A percentile compares a stretch with the other conserved stretches of the same genome.
These are phyloP conservation scores for Solanum acaule DNA, from an alignment of 257 asterid species.

Conservation along the genomic window DNA sequence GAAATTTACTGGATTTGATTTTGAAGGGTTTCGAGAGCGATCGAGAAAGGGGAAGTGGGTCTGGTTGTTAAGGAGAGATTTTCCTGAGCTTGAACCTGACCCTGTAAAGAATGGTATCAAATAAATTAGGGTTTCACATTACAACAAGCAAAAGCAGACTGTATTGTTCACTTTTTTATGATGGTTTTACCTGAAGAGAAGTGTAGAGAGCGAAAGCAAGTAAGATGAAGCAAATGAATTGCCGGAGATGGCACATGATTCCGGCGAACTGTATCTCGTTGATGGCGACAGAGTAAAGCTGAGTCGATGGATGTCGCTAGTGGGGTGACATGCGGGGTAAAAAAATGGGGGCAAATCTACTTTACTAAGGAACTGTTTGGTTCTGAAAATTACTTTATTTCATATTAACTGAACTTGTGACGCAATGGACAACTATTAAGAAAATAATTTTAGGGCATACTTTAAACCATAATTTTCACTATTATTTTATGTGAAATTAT, in stretches of 20 bases:
- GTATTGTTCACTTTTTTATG: neutral
- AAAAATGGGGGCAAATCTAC: neutral
- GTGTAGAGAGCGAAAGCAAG: slow-evolving; percentile 21
- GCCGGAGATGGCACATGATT: neutral
- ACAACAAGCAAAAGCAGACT: neutral
- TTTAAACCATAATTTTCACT: no score
- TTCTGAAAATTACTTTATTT: neutral
- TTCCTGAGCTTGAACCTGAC: slow-evolving; percentile 14
- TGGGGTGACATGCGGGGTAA: neutral
- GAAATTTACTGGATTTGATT: slow-evolving; percentile 38
- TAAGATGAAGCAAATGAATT: slow-evolving; percentile 10
- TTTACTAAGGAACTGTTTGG: neutral
- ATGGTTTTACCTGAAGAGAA: slow-evolving; percentile 24
- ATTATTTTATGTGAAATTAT: no score
- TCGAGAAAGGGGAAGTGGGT: slow-evolving; percentile 42
- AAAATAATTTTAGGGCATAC: no score
- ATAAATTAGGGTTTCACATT: neutral
- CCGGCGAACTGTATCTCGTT: neutral
- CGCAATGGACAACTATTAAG: neutral
- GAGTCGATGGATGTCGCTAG: neutral
- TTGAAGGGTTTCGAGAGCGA: slow-evolving; percentile 52
- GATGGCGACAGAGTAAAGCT: neutral
- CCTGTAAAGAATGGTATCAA: neutral
- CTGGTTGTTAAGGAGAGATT: neutral
- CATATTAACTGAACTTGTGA: neutral